These are phyloP conservation scores for Massospora cicadina DNA, from an alignment of 371 early-diverging fungal genomes.

Conservation along the genomic window DNA sequence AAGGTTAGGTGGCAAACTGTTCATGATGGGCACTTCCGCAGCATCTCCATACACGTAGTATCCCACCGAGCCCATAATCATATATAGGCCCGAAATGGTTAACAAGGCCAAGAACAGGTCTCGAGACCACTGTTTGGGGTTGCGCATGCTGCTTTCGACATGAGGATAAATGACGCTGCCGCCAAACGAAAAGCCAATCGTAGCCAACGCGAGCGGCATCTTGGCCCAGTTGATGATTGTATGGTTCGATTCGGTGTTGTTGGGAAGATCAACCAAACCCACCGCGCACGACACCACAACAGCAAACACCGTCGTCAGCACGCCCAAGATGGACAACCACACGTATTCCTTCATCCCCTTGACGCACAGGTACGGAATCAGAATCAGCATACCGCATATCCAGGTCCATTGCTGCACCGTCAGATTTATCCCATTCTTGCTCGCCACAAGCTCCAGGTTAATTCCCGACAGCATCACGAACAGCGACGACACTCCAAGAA, in stretches of 20 bases:
- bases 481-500: slow-evolving; percentile 35
- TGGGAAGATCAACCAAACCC: slow-evolving; percentile 15
- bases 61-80: slow-evolving; percentile 55
- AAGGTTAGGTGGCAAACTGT: slow-evolving; percentile 42
- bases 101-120: slow-evolving; percentile 46
- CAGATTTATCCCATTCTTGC: not conserved
- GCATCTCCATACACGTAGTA: slow-evolving; percentile 57
- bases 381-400: not conserved
- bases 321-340: slow-evolving; percentile 27
- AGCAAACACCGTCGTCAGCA: slow-evolving; percentile 28
- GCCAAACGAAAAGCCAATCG: slow-evolving; percentile 58
- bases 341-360: slow-evolving; percentile 4
- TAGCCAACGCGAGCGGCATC: slow-evolving; percentile 19
- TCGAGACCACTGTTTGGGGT: slow-evolving; percentile 49
- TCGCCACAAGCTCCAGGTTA: slow-evolving; percentile 28
- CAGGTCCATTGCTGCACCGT: not conserved
- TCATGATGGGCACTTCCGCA: slow-evolving; percentile 45
- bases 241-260: slow-evolving; percentile 9
- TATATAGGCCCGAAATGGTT: slow-evolving; percentile 56
- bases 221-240: not conserved
- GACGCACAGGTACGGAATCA: not conserved
- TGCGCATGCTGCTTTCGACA: slow-evolving; percentile 23
- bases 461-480: slow-evolving; percentile 32
- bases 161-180: slow-evolving; percentile 58
- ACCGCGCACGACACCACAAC: slow-evolving; percentile 22